Percentiles rank a stretch among this genome's conserved stretches.
phyloP scores from a whole-genome alignment of 2,329 filamentous ascomycete genomes.

The Paraconiothyrium brasiliense region DNA sequence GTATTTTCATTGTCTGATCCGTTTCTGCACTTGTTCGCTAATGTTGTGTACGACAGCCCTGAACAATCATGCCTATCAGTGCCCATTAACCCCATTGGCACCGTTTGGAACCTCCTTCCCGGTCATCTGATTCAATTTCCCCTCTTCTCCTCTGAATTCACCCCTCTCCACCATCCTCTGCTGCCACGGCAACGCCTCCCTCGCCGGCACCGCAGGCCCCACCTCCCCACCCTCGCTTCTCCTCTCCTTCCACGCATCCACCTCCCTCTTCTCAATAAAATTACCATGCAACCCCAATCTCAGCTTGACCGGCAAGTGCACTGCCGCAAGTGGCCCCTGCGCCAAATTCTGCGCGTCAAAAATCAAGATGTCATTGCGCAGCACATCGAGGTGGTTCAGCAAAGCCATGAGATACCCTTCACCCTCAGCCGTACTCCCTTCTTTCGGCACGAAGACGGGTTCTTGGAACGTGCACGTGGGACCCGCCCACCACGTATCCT shows the following conservation, averaged over 20 bases:
- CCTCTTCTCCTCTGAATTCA: constrained; percentile 8
- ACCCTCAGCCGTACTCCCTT: constrained; percentile 54
- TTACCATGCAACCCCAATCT: constrained; percentile 46
- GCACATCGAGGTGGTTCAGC: constrained; percentile 54
- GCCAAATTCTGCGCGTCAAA: constrained; percentile 53
- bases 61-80: constrained; percentile 6
- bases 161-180: constrained; percentile 33
- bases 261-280: constrained; percentile 41
- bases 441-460: constrained; percentile 62
- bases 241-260: constrained; percentile 42
- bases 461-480: constrained; percentile 61
- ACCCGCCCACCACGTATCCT: constrained; percentile 48
- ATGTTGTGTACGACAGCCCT: too few species aligned
- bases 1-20: too few species aligned
- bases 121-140: constrained; percentile 12
- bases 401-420: constrained; percentile 61
- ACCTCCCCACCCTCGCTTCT: constrained; percentile 38
- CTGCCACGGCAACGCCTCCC: constrained; percentile 41
- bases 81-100: constrained; percentile 18
- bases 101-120: constrained; percentile 10
- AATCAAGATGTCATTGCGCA: constrained; percentile 53
- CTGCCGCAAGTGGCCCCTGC: constrained; percentile 51
- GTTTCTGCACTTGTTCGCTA: too few species aligned
- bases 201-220: constrained; percentile 34
- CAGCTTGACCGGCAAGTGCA: constrained; percentile 52